Evolutionary conservation across 2,329 filamentous ascomycete genomes (phyloP).

Genomic region (Alternaria novae-zelandiae): DNA sequence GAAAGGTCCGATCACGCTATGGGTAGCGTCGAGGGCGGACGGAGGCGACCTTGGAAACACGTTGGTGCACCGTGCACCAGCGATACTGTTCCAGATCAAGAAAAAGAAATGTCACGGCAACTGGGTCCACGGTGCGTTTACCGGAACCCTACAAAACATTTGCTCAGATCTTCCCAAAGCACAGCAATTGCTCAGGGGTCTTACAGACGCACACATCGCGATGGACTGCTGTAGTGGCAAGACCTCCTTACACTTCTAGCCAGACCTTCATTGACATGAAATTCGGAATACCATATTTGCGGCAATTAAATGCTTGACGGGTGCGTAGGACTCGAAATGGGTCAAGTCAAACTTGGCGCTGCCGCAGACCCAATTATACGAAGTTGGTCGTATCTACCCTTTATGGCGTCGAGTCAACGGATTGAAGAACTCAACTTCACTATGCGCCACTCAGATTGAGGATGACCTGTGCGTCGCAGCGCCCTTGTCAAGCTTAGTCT

Average conservation of each 20-base stretch:
- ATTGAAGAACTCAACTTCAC: neutral
- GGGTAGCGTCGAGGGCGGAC: neutral
- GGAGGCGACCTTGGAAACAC: neutral
- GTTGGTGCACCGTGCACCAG: neutral
- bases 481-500: neutral
- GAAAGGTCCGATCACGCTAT: neutral
- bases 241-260: neutral
- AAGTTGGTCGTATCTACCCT: neutral
- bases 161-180: neutral
- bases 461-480: neutral
- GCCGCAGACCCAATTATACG: too few relatives aligned
- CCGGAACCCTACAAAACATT: neutral
- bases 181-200: neutral
- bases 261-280: neutral
- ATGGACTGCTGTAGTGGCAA: neutral
- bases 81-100: neutral
- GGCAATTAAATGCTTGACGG: neutral
- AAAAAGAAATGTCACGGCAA: neutral
- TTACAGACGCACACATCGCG: neutral
- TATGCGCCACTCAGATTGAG: neutral
- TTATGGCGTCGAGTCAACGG: neutral
- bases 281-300: neutral
- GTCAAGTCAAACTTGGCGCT: neutral
- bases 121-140: neutral
- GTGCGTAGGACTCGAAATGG: neutral